Conservation (phyloP, 2,329 filamentous ascomycete genomes). For the Fusarium palustre region DNA sequence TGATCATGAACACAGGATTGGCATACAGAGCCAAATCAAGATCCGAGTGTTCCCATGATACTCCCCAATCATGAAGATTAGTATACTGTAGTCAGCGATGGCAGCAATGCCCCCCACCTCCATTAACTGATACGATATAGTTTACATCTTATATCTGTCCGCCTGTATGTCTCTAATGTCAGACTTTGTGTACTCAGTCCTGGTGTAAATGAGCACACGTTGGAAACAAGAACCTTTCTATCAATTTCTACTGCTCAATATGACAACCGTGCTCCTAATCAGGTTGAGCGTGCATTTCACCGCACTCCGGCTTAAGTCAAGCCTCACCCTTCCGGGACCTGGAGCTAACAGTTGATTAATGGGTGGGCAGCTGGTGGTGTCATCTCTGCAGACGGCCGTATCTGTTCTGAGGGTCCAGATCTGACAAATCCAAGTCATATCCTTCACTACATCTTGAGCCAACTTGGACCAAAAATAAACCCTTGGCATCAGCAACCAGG, state of each 20-base stretch:
- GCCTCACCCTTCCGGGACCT: slow-evolving; percentile 21
- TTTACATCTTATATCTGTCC: background rate
- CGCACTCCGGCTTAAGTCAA: background rate
- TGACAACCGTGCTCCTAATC: slow-evolving; percentile 4
- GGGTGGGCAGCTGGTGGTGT: slow-evolving; percentile 38
- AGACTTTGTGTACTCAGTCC: background rate
- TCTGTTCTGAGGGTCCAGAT: slow-evolving; percentile 37
- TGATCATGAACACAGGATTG: slow-evolving; percentile 13
- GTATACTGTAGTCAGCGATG: background rate
- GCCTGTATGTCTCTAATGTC: background rate
- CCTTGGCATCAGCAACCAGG: slow-evolving; percentile 24
- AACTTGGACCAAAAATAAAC: slow-evolving; percentile 6
- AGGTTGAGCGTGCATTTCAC: slow-evolving; percentile 22
- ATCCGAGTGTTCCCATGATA: slow-evolving; percentile 15
- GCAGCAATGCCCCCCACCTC: slow-evolving; percentile 8
- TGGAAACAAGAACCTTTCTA: background rate
- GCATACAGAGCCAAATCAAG: slow-evolving; percentile 4
- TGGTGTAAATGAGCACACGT: slow-evolving; percentile 7
- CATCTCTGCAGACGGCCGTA: slow-evolving; percentile 38
- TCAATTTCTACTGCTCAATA: slow-evolving; percentile 4
- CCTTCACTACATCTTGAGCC: slow-evolving; percentile 1
- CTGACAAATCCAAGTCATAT: slow-evolving; percentile 25
- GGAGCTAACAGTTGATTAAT: slow-evolving; percentile 10
- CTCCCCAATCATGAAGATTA: slow-evolving; percentile 8
- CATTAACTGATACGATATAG: background rate